Base-by-base conservation (phyloP, 2,329 filamentous ascomycete genomes). In the Alternaria infectoria region DNA sequence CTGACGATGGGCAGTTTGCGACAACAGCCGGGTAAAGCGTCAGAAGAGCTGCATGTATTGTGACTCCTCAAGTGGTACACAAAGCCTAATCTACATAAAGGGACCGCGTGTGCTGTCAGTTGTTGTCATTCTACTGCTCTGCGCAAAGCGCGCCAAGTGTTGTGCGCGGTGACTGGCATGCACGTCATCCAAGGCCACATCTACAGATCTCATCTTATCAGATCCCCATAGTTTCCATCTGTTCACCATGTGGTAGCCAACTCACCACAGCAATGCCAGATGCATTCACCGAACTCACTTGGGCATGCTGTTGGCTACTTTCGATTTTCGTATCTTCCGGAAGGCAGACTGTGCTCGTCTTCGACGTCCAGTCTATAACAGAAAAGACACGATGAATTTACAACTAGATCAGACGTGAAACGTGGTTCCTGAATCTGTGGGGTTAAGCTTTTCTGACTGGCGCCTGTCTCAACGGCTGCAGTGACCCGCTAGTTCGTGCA, bases 401-500 rank as follows among this genome's bases (percentile, higher is more conserved):
- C 13, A 51, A 26, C 15, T 19, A 28, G 17, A 30, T 52, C 47
- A n/a, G 5, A 28, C 11, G 21, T 45, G 60, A 62, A 59, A 60
- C 45, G 23, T 43, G 17, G 56, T 55, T 44, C 50, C 50, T 46
- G 45, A 17, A 62, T 50, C 44, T 60, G 57, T 54, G 54, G 57
- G 61, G 57, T 50, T 56, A 63, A 60, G 61, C 66, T 71, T 71
- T 68, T 57, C 30, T 17, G 61, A 66, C 58, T 60, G 57, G 54
- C 57, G 57, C 46, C 52, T 56, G 57, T 65, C 50, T 17, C 23
- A 52, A 61, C 59, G 50, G 65, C 62, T 54, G 64, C 58, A 57
- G 58, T 54, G 58, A 62, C 66, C 69, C 71, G 66, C 69, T 70
- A 67, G 69, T 64, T 71, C 64, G 54, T 60, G 67, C 68, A 61